phyloP scores from a whole-genome alignment of 768 basidiomycete species.

The Epithele typhae region DNA sequence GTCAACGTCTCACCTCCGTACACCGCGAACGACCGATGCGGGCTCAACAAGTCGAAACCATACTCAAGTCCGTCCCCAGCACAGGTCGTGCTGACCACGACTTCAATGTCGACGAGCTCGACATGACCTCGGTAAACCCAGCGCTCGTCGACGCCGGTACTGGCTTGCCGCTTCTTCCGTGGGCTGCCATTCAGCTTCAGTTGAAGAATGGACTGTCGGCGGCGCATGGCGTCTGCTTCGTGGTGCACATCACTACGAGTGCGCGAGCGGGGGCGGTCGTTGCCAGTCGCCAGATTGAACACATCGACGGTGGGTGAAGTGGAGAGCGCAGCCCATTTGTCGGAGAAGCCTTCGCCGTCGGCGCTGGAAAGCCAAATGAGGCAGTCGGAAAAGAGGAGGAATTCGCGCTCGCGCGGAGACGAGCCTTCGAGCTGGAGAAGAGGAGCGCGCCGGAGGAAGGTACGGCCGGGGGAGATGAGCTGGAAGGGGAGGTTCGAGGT shows the following conservation, averaged over 20 bases:
- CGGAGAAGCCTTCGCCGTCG: slow-evolving; percentile 29
- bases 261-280: slow-evolving; percentile 37
- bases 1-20: slow-evolving; percentile 50
- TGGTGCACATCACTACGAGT: slow-evolving; percentile 53
- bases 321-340: slow-evolving; percentile 17
- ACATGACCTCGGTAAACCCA: slow-evolving; percentile 72
- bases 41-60: slow-evolving; percentile 71
- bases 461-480: slow-evolving; percentile 78
- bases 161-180: slow-evolving; percentile 26
- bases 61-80: slow-evolving; percentile 48
- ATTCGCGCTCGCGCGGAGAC: slow-evolving; percentile 54
- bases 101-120: slow-evolving; percentile 71
- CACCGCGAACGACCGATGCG: slow-evolving; percentile 71
- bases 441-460: slow-evolving; percentile 62
- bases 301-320: slow-evolving; percentile 1
- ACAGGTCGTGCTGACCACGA: slow-evolving; percentile 47
- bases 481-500: slow-evolving; percentile 75
- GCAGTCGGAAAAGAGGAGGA: slow-evolving; percentile 80
- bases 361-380: slow-evolving; percentile 69
- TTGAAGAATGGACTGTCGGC: slow-evolving; percentile 16
- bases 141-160: slow-evolving; percentile 49
- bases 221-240: slow-evolving; percentile 28
- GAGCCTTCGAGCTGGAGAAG: slow-evolving; percentile 57
- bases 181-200: slow-evolving; percentile 23
- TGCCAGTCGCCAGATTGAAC: slow-evolving; percentile 19